These are phyloP conservation scores for Cryptococcus depauperatus DNA, from an alignment of 1,284 basidiomycete species.

Conservation along the genomic window DNA sequence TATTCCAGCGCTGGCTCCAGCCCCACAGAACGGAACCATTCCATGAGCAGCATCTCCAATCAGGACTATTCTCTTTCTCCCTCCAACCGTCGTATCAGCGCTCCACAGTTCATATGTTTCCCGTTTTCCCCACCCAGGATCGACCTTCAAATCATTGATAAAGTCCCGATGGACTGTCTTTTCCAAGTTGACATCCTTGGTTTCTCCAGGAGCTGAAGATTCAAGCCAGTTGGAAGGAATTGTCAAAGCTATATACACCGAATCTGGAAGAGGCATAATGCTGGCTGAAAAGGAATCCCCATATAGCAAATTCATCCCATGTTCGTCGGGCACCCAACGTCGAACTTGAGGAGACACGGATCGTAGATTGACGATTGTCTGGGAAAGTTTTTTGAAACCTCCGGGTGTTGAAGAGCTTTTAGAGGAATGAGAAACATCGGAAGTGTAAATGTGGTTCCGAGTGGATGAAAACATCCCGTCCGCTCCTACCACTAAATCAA, in stretches of 20 bases:
- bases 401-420: not conserved
- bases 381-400: constrained; percentile 3
- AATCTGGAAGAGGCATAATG: constrained; percentile 4
- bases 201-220: not conserved
- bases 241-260: constrained; percentile 15
- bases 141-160: constrained; percentile 7
- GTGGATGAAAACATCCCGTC: constrained; percentile 23
- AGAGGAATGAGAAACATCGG: not conserved
- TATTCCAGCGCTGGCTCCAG: constrained; percentile 19
- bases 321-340: constrained; percentile 10
- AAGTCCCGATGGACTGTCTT: constrained; percentile 1
- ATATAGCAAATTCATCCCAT: constrained; percentile 13
- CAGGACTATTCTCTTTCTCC: constrained; percentile 12
- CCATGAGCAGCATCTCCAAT: constrained; percentile 22
- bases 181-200: not conserved
- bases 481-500: constrained; percentile 17
- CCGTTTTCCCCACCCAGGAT: constrained; percentile 4
- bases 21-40: constrained; percentile 21
- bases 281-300: constrained; percentile 15
- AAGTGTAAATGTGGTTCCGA: constrained; percentile 6
- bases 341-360: constrained; percentile 1
- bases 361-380: constrained; percentile 14
- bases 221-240: constrained; percentile 8
- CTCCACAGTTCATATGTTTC: constrained; percentile 9
- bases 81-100: constrained; percentile 6